Base-by-base conservation (phyloP, 1,139 yeast species). In the Scheffersomyces insectosa region DNA sequence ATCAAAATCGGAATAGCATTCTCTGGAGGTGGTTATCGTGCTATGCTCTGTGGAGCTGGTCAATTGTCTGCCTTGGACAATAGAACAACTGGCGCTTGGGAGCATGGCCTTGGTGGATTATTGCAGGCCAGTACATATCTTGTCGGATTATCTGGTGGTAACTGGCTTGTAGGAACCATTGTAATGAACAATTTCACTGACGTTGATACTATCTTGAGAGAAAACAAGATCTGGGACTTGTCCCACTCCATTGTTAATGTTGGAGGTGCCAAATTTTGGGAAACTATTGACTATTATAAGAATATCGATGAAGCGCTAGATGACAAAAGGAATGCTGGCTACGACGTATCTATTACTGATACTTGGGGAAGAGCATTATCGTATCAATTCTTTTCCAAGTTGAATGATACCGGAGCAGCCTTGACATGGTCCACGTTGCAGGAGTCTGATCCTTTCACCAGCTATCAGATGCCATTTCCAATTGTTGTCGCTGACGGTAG, bases 341-440 rank as follows among this genome's bases (percentile, higher is more conserved):
- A 77, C 65, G 83, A 85, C 41, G 70, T 83, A 29, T 80, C 91
- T 5, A 56, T 91, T 43, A 89, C 97, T n/a, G 97, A 90, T 68
- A 79, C 87, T 48, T 91, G 97, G 97, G 95, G 95, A n/a, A 74
- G 96, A 58, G 85, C 89, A 1, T 70, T 90, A 42, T 79, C 95
- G 1, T 79, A 84, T 57, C 95, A 88, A 65, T 85, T 85, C 60
- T 82, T 90, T 59, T 71, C 84, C 45, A 70, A 72, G 43, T 68
- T 72, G 40, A 61, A 75, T 31, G 77, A 80, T 49, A 80, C 79
- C 43, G 88, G 87, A 43, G 83, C 79, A 2, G 83, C 79, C 5
- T 69, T 84, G 55, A 77, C 87, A 3, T 86, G 87, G 80, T 77
- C 88, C 8, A 80, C 82, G 38, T 63, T 87, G 38, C 75, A 78